Evolutionary conservation across 768 basidiomycete genomes (phyloP).

Genomic region (Podaxis rugospora): DNA sequence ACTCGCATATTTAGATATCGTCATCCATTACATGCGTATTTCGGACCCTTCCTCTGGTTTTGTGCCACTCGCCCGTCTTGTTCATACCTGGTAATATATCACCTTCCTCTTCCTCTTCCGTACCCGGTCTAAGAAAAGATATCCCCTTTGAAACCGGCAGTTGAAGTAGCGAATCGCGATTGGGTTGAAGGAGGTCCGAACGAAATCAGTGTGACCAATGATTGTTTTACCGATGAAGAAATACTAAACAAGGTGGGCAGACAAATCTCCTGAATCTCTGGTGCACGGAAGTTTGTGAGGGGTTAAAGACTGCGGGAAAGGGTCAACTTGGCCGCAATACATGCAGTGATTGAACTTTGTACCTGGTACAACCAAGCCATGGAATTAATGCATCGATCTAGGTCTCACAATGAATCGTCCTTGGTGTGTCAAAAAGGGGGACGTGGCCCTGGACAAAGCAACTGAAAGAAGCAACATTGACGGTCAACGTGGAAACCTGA

Average conservation of each 20-base stretch:
- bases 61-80: background rate
- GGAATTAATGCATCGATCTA: background rate
- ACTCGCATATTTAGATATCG: background rate
- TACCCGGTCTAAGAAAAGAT: too few relatives aligned
- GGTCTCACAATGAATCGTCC: background rate
- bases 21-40: background rate
- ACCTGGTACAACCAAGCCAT: background rate
- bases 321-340: too few relatives aligned
- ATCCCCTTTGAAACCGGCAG: background rate
- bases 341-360: background rate
- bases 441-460: background rate
- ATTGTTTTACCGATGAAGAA: too few relatives aligned
- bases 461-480: background rate
- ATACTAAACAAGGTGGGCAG: too few relatives aligned
- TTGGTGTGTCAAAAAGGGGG: background rate
- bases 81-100: constrained; percentile 10
- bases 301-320: too few relatives aligned
- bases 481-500: background rate
- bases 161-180: background rate
- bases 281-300: too few relatives aligned
- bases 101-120: background rate
- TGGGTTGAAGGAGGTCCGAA: background rate
- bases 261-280: too few relatives aligned
- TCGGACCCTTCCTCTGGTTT: background rate
- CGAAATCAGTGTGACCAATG: too few relatives aligned